Conservation (phyloP, 208 protist genomes). For the Trypanosoma melophagium region DNA sequence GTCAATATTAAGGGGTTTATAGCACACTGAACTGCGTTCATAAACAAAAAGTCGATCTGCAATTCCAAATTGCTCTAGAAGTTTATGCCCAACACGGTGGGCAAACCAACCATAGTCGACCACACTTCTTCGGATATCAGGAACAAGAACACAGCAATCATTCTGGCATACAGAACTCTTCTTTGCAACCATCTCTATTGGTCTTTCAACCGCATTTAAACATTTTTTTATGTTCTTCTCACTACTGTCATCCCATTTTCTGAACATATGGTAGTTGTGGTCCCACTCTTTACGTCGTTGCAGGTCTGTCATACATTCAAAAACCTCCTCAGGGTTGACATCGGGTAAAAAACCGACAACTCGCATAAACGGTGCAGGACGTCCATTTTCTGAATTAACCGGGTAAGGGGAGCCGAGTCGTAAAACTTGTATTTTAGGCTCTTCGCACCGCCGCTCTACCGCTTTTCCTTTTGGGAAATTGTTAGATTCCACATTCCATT, state of each 20-base stretch:
- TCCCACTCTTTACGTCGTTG: constrained; percentile 49
- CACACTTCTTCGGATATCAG: constrained; percentile 30
- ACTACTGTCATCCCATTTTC: constrained; percentile 25
- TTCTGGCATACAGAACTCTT: constrained; percentile 31
- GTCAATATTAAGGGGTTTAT: constrained; percentile 12
- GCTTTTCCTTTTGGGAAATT: constrained; percentile 6
- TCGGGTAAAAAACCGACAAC: constrained; percentile 55
- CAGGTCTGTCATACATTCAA: constrained; percentile 47
- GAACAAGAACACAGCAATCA: constrained; percentile 35
- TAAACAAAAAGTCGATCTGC: constrained; percentile 59
- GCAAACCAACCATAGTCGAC: constrained; percentile 50
- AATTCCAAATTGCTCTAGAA: constrained; percentile 47
- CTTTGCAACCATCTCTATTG: constrained; percentile 32
- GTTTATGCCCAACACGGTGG: constrained; percentile 44
- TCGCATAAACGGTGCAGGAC: constrained; percentile 47
- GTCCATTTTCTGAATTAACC: constrained; percentile 13
- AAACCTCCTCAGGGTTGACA: constrained; percentile 32
- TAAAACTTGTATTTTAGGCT: constrained; percentile 38
- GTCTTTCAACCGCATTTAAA: constrained; percentile 22
- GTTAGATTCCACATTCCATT: constrained; percentile 31
- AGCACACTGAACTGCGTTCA: constrained; percentile 38
- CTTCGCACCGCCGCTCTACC: constrained; percentile 15
- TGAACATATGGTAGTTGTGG: constrained; percentile 57
- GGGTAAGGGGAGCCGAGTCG: constrained; percentile 36
- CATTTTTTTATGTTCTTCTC: not conserved